Evolutionary conservation across 2,329 filamentous ascomycete genomes (phyloP), one percentile per base, ranked within the genome.

Genomic region (Sarocladium oryzae): DNA sequence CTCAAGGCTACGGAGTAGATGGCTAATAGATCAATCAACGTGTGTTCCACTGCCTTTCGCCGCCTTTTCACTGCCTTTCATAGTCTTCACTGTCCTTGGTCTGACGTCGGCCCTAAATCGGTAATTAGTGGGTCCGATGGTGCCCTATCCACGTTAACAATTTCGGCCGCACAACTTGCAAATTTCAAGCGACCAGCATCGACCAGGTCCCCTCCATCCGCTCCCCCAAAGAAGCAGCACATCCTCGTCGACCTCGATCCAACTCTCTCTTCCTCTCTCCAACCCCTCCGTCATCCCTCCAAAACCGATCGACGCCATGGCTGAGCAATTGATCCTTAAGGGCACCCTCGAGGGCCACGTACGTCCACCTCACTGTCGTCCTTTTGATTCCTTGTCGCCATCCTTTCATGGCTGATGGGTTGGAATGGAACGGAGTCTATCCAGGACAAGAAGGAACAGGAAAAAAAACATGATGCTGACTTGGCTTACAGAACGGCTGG

Each of bases 311-410:
- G 68, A 66, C 69, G 74, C 67, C 67, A 93, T 93, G 88, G 85
- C 87, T 81, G 88, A 93, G 83, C 87, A 92, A 83, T 81, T 93
- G 75, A 89, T 95, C 80, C 86, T 93, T 77, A 91, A 92, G 82
- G 89, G 89, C 75, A 93, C 88, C 82, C 88, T 95, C 75, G 89
- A 93, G 86, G 92, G 92, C 85, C 92, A 97, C 86, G 79, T 83
- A 81, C 72, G 79, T 82, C 64, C 54, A 54, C 55, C 52, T 52
- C 51, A n/a, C n/a, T n/a, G n/a, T n/a, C 55, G 51, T 52, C 54
- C 53, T 54, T 45, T n/a, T 33, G 41, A 21, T 23, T n/a, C 33
- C 33, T 3, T 18, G 18, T 21, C 7, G n/a, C 36, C 15, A 7
- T 16, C n/a, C 16, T 20, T 20, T 40, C 16, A 16, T 13, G 18